Conservation (phyloP, 805 yeast species). For the Saccharomycopsis javanensis region DNA sequence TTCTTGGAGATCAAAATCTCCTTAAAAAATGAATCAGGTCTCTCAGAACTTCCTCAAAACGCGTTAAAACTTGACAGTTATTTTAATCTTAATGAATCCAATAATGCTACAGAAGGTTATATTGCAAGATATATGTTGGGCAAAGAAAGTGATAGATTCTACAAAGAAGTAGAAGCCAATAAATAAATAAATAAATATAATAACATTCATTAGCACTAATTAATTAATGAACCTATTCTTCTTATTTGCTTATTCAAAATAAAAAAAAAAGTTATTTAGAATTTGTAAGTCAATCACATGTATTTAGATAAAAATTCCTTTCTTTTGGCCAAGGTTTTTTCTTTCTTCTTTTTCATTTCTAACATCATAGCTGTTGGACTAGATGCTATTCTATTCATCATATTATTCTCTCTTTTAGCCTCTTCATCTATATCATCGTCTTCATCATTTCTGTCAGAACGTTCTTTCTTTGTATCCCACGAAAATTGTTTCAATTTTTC, state of each 20-base stretch:
- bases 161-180: slow-evolving; percentile 26
- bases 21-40: slow-evolving; percentile 29
- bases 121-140: slow-evolving; percentile 44
- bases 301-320: slow-evolving; percentile 26
- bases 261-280: neutral
- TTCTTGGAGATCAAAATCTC: slow-evolving; percentile 37
- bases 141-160: slow-evolving; percentile 38
- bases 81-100: slow-evolving; percentile 31
- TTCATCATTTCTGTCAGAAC: neutral
- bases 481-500: slow-evolving; percentile 33
- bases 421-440: slow-evolving; percentile 18
- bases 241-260: too few relatives aligned
- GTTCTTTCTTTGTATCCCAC: slow-evolving; percentile 20
- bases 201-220: too few relatives aligned
- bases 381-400: slow-evolving; percentile 25
- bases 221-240: too few relatives aligned
- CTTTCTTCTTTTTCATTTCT: slow-evolving; percentile 25
- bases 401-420: slow-evolving; percentile 13
- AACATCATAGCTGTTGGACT: slow-evolving; percentile 30
- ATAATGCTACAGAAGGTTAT: slow-evolving; percentile 30
- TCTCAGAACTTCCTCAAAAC: slow-evolving; percentile 23
- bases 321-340: slow-evolving; percentile 23
- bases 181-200: neutral
- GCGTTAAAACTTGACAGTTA: slow-evolving; percentile 37
- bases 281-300: slow-evolving; percentile 20